Percentiles rank a stretch among this genome's conserved stretches.
Evolutionary conservation across 1,284 basidiomycete species (phyloP).

Genomic region (Inonotus hispidus): DNA sequence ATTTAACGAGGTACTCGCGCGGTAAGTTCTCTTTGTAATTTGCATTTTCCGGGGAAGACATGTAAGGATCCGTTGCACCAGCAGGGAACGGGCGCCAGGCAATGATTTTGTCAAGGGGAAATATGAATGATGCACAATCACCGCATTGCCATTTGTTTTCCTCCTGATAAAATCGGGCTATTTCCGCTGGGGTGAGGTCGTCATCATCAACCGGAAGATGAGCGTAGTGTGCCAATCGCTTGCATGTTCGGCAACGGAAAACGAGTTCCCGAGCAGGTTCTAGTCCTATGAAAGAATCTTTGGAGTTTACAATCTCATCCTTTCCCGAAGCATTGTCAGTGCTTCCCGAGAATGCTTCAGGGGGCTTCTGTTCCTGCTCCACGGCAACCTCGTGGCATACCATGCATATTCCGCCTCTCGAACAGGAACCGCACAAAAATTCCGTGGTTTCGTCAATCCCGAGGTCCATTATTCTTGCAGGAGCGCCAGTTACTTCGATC

Average conservation of each 20-base stretch:
- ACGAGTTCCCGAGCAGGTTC: slow-evolving; percentile 42
- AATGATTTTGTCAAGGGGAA: slow-evolving; percentile 78
- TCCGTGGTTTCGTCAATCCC: slow-evolving; percentile 60
- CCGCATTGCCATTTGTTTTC: slow-evolving; percentile 68
- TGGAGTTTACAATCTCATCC: slow-evolving; percentile 14
- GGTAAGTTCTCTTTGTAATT: slow-evolving; percentile 60
- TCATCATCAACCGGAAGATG: slow-evolving; percentile 51
- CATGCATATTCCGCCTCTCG: slow-evolving; percentile 73
- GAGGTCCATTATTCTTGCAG: slow-evolving; percentile 32
- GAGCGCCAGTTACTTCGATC: slow-evolving; percentile 30
- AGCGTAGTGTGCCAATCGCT: slow-evolving; percentile 73
- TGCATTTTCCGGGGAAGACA: slow-evolving; percentile 37
- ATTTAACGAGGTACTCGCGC: slow-evolving; percentile 89
- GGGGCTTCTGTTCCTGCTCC: slow-evolving; percentile 35
- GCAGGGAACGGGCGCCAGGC: slow-evolving; percentile 83
- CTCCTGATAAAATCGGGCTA: slow-evolving; percentile 62
- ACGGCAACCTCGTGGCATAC: slow-evolving; percentile 59
- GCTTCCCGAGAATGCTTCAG: slow-evolving; percentile 16
- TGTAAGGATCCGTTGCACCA: slow-evolving; percentile 48
- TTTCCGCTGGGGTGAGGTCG: slow-evolving; percentile 32
- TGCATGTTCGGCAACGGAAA: slow-evolving; percentile 79
- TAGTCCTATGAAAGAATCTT: slow-evolving; percentile 13
- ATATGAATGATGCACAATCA: slow-evolving; percentile 72
- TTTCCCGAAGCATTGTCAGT: slow-evolving; percentile 26
- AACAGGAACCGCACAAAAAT: slow-evolving; percentile 75